Evolutionary conservation across 2,329 filamentous ascomycete genomes (phyloP).

Genomic region (Aspergillus sp.): DNA sequence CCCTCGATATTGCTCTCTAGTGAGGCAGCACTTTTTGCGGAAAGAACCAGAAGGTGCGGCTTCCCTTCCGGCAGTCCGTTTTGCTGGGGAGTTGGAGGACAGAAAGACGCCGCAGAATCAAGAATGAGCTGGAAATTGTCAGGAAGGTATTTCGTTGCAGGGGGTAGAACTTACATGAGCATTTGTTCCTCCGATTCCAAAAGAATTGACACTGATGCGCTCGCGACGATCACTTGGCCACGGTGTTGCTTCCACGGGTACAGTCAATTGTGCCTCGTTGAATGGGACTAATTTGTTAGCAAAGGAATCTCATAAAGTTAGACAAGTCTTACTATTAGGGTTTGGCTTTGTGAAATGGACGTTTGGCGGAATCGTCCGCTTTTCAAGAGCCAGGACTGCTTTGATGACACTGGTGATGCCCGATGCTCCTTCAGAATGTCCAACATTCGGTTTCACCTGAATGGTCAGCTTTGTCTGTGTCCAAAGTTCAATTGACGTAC

Average conservation of each 20-base stretch:
- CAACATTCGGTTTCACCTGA: constrained; percentile 18
- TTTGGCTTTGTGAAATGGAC: constrained; percentile 18
- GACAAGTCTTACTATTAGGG: constrained; percentile 7
- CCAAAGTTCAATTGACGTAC: background rate
- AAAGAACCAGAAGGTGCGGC: background rate
- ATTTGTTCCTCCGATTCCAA: constrained; percentile 18
- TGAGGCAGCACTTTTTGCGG: background rate
- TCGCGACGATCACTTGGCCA: constrained; percentile 13
- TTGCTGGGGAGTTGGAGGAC: too few species aligned
- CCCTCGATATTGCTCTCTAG: too few species aligned
- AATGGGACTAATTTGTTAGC: constrained; percentile 6
- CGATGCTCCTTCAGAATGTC: constrained; percentile 16
- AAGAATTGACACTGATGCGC: constrained; percentile 22
- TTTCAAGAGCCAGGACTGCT: constrained; percentile 12
- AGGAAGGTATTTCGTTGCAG: background rate
- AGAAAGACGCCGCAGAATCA: background rate
- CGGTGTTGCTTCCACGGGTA: constrained; percentile 5
- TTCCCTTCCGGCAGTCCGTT: too few species aligned
- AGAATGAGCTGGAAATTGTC: background rate
- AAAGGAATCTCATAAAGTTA: constrained; percentile 7
- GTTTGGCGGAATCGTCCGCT: constrained; percentile 12
- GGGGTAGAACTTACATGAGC: constrained; percentile 2
- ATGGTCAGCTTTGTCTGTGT: too few species aligned
- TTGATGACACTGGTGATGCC: constrained; percentile 16
- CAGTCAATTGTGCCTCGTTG: constrained; percentile 1